Base-by-base conservation (phyloP, 2,329 filamentous ascomycete genomes). In the Pseudocercospora eumusae region DNA sequence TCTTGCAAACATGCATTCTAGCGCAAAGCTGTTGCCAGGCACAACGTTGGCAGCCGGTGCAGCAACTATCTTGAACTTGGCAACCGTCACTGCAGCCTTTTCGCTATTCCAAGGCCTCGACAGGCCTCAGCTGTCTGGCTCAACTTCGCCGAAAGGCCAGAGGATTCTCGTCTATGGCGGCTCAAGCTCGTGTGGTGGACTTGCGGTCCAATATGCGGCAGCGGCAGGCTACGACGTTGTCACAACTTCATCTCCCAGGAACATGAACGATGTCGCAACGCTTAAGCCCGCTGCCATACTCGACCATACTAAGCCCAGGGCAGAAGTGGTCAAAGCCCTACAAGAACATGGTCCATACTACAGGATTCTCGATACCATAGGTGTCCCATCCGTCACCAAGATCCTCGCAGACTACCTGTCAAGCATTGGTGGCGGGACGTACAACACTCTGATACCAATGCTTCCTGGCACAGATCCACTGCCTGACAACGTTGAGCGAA, bases 121-220 rank as follows among this genome's bases (percentile, higher is more conserved):
- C 10, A 28, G 44, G 11, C 27, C 44, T 23, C 28, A 6, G 15
- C 47, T 44, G 20, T 13, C 25, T 6, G 20, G 2, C 10, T 44
- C 60, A n/a, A 52, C 61, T 13, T 56, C 50, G 8, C 42, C 59
- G 10, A 64, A 42, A 8, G 57, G 56, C 8, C 71, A 74, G 33
- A 75, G 75, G 4, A 73, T 84, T 40, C 69, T 84, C 40, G 70
- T 84, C 56, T 84, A 82, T 82, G 82, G 82, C 28, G 82, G 80
- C 1, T 77, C 77, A 4, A 80, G 81, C 20, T 83, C 80, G 23
- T 82, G 84, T 1, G 83, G 83, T 7, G 75, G 81, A 59, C 81
- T 76, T 62, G 73, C 76, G 0, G 70, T 84, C 25, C 79, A 84
- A 65, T 60, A 83, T 13, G 82, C 77, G 5, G 79, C 80, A 0